phyloP scores from a whole-genome alignment of 345 rosid species.

The Alliaria petiolata region DNA sequence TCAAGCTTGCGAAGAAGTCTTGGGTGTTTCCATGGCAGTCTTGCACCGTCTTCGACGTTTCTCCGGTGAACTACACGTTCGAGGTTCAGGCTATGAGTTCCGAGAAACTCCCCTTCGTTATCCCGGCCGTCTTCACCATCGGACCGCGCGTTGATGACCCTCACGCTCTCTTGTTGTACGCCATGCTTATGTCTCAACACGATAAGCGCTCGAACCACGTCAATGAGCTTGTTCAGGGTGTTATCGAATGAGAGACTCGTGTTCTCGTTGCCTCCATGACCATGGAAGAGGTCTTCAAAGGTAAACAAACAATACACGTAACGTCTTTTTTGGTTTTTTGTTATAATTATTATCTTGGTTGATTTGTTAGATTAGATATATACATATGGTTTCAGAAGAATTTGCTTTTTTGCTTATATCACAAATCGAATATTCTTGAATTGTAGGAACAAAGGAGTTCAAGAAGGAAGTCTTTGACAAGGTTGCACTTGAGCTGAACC shows the following conservation, averaged over 20 bases:
- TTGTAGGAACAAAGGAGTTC: conserved; percentile 55
- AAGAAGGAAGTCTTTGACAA: conserved; percentile 73
- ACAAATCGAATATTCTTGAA: neutral
- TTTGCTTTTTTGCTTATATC: neutral
- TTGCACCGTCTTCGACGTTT: conserved; percentile 51
- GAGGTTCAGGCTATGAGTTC: conserved; percentile 95
- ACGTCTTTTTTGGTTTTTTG: too few species aligned
- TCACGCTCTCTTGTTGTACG: conserved; percentile 48
- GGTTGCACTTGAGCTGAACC: conserved; percentile 72
- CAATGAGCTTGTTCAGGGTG: conserved; percentile 72
- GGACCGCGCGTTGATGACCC: conserved; percentile 70
- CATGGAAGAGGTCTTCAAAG: conserved; percentile 74
- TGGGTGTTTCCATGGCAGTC: conserved; percentile 70
- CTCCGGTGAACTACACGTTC: conserved; percentile 79
- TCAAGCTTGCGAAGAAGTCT: conserved; percentile 61
- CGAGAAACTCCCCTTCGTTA: conserved; percentile 78
- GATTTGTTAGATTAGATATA: neutral
- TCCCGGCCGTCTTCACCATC: conserved; percentile 73
- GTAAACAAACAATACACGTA: conserved; percentile 13
- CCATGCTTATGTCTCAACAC: conserved; percentile 70
- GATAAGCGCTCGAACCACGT: conserved; percentile 69
- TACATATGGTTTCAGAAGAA: neutral
- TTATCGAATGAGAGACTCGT: conserved; percentile 83
- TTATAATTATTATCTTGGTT: neutral
- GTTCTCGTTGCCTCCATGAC: conserved; percentile 89